Evolutionary conservation across 1,284 basidiomycete genomes (phyloP), one percentile per base, ranked within the genome.

Genomic region (Hypsizygus ulmarius): DNA sequence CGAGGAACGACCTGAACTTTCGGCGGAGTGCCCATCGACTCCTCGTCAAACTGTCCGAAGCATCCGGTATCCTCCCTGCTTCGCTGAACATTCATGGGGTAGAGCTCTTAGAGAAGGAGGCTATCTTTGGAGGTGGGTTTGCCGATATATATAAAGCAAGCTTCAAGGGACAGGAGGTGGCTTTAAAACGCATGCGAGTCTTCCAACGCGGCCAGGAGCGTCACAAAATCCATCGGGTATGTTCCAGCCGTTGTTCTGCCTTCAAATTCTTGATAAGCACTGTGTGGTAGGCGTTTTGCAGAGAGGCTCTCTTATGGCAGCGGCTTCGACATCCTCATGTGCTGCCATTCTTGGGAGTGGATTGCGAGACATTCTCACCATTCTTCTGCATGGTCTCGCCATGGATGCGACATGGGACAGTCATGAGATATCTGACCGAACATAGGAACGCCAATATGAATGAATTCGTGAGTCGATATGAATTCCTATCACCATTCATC

Each of bases 221-320:
- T 12, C 55, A 54, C 19, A 50, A 39, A 15, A 57, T 57, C 34
- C 53, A 53, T 10, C 38, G 55, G 21, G 54, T 56, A 45, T 10
- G 41, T 6, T 10, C 3, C 3, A 32, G 28, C 9, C 15, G 16
- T 14, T 6, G 28, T 32, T 7, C 8, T 37, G 5, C n/a, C 3
- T 19, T 6, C 12, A 25, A n/a, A n/a, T 15, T 32, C 12, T 16
- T 27, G 3, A 8, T 35, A 10, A 40, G 10, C 32, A 15, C 12
- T 60, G 29, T 58, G 59, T n/a, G 16, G 16, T 54, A 67, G 49
- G 57, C 64, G 18, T 54, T 57, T 39, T 51, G 53, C 21, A 45
- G 55, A 5, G 57, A 59, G 39, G 57, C 36, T 46, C 63, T 53
- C 56, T 64, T 48, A 53, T 65, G 44, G 65, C 62, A 54, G 55